Percentiles rank a stretch among this genome's conserved stretches.
Conservation (phyloP, 768 basidiomycete genomes). For the Tulasnella sp. region DNA sequence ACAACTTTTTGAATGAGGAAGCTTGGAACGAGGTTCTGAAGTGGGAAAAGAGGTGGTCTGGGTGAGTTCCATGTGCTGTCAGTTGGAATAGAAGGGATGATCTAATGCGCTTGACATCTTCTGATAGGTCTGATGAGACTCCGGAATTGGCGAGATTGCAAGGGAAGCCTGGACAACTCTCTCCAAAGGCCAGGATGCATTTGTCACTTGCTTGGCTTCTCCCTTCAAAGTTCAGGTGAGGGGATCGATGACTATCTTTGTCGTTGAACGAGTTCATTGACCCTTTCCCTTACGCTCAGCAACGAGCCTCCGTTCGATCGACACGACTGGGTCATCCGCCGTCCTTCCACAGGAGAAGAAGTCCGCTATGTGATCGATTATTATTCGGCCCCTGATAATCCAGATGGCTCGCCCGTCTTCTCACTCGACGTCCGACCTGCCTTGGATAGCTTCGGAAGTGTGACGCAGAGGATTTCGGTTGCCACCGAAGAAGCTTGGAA, state of each 20-base stretch:
- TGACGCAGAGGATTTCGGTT: conserved; percentile 66
- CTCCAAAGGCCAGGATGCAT: conserved; percentile 88
- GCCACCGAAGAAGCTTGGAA: conserved; percentile 68
- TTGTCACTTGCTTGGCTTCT: conserved; percentile 84
- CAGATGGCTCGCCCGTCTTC: conserved; percentile 92
- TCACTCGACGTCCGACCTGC: conserved; percentile 94
- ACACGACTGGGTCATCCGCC: conserved; percentile 94
- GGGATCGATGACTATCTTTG: conserved; percentile 26
- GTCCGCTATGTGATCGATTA: conserved; percentile 98
- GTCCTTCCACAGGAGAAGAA: conserved; percentile 72
- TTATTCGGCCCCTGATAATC: conserved; percentile 86
- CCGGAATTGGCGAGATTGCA: conserved; percentile 73
- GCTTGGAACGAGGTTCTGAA: conserved; percentile 92
- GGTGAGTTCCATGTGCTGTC: conserved; percentile 45
- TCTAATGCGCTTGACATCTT: not conserved
- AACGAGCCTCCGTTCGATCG: conserved; percentile 93
- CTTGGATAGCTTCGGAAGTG: conserved; percentile 73
- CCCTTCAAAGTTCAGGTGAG: conserved; percentile 86
- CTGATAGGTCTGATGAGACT: conserved; percentile 21
- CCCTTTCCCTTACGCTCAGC: conserved; percentile 44
- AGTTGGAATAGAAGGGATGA: not conserved
- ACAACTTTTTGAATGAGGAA: conserved; percentile 95
- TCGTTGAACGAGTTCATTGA: not conserved
- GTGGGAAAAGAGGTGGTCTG: conserved; percentile 73
- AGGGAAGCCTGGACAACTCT: conserved; percentile 87